phyloP scores from a whole-genome alignment of 805 yeast genomes.

The Candida suzukii region DNA sequence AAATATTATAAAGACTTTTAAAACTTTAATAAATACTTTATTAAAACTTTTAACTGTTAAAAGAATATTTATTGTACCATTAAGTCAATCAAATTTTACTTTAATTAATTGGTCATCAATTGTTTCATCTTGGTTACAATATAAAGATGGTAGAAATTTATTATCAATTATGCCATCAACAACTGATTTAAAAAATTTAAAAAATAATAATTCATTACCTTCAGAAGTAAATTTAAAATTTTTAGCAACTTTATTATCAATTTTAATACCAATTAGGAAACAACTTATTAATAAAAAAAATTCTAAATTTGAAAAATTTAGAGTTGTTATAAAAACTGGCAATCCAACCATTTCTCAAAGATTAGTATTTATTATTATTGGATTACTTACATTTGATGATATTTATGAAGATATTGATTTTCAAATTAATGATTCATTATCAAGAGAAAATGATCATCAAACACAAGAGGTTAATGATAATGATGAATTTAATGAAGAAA shows the following conservation, averaged over 20 bases:
- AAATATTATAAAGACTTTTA: slow-evolving; percentile 33
- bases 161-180: background rate
- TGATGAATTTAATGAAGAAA: too few relatives aligned
- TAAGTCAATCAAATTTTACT: slow-evolving; percentile 32
- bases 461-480: too few relatives aligned
- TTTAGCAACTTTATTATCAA: slow-evolving; percentile 39
- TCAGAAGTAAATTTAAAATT: slow-evolving; percentile 24
- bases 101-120: slow-evolving; percentile 46
- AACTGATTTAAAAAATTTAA: background rate
- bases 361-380: slow-evolving; percentile 44
- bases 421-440: background rate
- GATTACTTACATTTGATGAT: slow-evolving; percentile 33
- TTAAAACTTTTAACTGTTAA: slow-evolving; percentile 38
- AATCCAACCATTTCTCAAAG: slow-evolving; percentile 52
- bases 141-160: slow-evolving; percentile 34
- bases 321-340: slow-evolving; percentile 48
- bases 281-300: slow-evolving; percentile 30
- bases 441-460: too few relatives aligned
- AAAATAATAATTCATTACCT: background rate
- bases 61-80: slow-evolving; percentile 32
- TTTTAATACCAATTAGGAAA: slow-evolving; percentile 33
- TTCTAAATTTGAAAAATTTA: slow-evolving; percentile 20
- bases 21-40: slow-evolving; percentile 30
- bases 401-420: background rate
- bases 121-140: slow-evolving; percentile 46